phyloP scores from a whole-genome alignment of 495 filamentous ascomycete genomes.

The Letharia lupina region DNA sequence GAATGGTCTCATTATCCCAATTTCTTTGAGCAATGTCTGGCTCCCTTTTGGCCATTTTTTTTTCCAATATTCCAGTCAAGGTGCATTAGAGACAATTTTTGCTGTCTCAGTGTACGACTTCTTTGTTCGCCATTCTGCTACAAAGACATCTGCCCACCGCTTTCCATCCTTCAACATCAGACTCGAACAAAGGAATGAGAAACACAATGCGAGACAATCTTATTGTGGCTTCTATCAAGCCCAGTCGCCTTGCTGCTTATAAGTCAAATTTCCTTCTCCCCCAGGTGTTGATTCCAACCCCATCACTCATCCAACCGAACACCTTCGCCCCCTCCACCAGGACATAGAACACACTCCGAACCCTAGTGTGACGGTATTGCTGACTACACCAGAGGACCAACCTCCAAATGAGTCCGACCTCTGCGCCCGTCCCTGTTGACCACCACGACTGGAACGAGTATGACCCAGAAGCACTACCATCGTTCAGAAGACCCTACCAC shows the following conservation, averaged over 20 bases:
- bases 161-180: background rate
- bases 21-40: background rate
- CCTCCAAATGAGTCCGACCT: background rate
- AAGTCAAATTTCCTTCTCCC: background rate
- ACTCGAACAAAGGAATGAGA: background rate
- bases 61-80: background rate
- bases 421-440: background rate
- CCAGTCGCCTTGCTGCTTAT: background rate
- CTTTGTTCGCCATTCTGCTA: background rate
- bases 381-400: background rate
- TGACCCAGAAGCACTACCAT: background rate
- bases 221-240: background rate
- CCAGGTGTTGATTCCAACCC: background rate
- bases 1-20: background rate
- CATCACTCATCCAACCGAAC: background rate
- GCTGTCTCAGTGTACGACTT: background rate
- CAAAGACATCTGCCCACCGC: background rate
- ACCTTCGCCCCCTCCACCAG: background rate
- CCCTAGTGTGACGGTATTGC: background rate
- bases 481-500: too few relatives aligned
- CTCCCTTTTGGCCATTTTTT: background rate
- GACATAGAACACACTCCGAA: background rate
- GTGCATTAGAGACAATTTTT: background rate
- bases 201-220: background rate
- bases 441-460: background rate